A percentile compares a stretch with the other conserved stretches of the same genome.
Conservation (phyloP, 768 basidiomycete species). For the Suillus discolor region DNA sequence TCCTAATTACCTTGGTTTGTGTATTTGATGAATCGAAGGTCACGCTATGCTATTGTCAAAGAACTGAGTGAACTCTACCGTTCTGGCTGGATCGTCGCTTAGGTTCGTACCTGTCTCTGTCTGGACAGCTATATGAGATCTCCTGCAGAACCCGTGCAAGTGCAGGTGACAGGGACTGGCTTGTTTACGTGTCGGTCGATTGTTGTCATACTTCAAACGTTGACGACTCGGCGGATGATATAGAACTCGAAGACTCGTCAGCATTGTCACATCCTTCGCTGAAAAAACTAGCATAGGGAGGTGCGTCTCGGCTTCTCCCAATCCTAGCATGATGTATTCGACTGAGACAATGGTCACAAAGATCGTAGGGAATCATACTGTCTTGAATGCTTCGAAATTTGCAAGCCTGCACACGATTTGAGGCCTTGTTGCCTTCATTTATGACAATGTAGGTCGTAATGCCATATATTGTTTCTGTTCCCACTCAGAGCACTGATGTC, state of each 20-base stretch:
- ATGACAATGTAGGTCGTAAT: not conserved
- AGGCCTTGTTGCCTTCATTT: not conserved
- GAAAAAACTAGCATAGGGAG: not conserved
- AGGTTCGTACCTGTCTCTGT: not conserved
- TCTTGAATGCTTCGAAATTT: not conserved
- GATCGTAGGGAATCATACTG: not conserved
- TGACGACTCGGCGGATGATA: not conserved
- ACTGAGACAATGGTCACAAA: conserved; percentile 14
- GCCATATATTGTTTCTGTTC: not conserved
- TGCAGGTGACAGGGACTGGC: not conserved
- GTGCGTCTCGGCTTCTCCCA: not conserved
- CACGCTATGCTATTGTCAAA: not conserved
- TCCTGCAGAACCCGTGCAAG: not conserved
- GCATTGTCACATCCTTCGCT: not conserved
- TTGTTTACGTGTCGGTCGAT: not conserved
- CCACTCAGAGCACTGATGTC: not conserved
- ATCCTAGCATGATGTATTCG: not conserved
- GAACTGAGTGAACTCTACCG: not conserved
- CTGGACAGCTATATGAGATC: not conserved
- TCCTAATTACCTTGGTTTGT: not conserved
- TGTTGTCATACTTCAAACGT: not conserved
- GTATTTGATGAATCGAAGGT: not conserved
- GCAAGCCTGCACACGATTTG: not conserved
- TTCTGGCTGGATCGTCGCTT: not conserved
- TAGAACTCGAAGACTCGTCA: not conserved